Base-by-base conservation (phyloP, 257 asterid genomes). In the Agastache rugosa region DNA sequence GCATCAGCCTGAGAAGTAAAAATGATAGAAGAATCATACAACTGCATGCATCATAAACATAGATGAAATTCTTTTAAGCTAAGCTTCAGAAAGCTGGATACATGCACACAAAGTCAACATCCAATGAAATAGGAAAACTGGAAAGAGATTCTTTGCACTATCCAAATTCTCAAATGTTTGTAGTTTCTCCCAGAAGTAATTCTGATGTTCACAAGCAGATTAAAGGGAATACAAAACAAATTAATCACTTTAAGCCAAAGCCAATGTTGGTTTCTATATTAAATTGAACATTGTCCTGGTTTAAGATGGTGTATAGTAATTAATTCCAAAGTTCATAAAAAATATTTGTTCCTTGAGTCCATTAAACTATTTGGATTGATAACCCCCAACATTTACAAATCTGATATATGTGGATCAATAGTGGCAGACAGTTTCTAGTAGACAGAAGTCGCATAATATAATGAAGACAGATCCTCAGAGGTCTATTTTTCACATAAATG, bases 1-100 rank as follows among this genome's bases (percentile, higher is more conserved):
- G 96, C 96, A 77, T 91, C 97, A 54, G 97, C 96, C 97, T 91
- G 64, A 69, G 48, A 83, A 67, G 55, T 60, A 12, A 60, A 78
- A 75, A 29, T 23, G 23, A 35, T 53, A 53, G 71, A 79, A 45
- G 44, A 27, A 77, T 20, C 31, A 78, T 61, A 71, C 65, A 53
- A 22, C 58, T 20, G 61, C 42, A 70, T 5, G 58, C 9, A 22
- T 23, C 31, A 72, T 17, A 41, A 11, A 23, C 50, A 45, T 41
- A 68, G 22, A 76, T 14, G 47, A 48, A 56, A 22, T 34, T 10
- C 4, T 27, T 62, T 29, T 42, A 63, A 16, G 61, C 53, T 69
- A 69, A 50, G 70, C 41, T 58, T 61, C 77, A 53, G 72, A 66
- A 62, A 42, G 16, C 11, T 51, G 16, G 51, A 53, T 39, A 20